phyloP scores from a whole-genome alignment of 495 filamentous ascomycete species.

The Penicillium subrubescens region DNA sequence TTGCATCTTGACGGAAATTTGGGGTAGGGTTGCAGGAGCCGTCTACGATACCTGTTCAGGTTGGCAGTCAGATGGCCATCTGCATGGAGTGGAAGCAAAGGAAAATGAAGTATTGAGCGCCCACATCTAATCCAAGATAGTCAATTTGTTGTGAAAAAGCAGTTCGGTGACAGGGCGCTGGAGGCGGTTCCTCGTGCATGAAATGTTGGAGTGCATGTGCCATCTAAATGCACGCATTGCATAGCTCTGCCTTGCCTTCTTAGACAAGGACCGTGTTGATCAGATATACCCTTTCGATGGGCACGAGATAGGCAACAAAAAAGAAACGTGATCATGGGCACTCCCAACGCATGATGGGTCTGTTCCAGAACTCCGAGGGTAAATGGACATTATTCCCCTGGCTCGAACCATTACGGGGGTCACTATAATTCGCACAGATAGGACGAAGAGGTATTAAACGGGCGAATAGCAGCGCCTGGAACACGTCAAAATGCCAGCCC shows the following conservation, averaged over 20 bases:
- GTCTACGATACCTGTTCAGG: not conserved
- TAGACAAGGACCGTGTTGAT: not conserved
- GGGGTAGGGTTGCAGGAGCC: not conserved
- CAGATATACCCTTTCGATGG: slow-evolving; percentile 1
- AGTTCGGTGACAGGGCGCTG: not conserved
- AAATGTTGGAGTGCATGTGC: not conserved
- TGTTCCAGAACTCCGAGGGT: slow-evolving; percentile 1
- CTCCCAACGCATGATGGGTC: slow-evolving; percentile 10
- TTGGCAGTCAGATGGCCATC: slow-evolving; percentile 17
- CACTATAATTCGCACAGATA: not conserved
- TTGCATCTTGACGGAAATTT: slow-evolving; percentile 19
- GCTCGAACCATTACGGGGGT: slow-evolving; percentile 9
- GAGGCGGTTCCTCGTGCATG: not conserved
- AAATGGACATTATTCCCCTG: slow-evolving; percentile 8
- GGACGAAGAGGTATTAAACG: not conserved
- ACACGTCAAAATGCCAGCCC: slow-evolving; percentile 14
- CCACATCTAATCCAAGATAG: not conserved
- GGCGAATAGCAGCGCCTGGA: slow-evolving; percentile 15
- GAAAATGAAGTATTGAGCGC: not conserved
- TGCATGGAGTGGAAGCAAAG: slow-evolving; percentile 11
- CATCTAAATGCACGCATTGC: not conserved
- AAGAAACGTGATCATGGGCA: slow-evolving; percentile 5
- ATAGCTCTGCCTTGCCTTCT: not conserved
- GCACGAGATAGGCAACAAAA: not conserved
- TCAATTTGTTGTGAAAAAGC: not conserved